Evolutionary conservation across 768 basidiomycete species (phyloP).

Genomic region (Phaffia australis): DNA sequence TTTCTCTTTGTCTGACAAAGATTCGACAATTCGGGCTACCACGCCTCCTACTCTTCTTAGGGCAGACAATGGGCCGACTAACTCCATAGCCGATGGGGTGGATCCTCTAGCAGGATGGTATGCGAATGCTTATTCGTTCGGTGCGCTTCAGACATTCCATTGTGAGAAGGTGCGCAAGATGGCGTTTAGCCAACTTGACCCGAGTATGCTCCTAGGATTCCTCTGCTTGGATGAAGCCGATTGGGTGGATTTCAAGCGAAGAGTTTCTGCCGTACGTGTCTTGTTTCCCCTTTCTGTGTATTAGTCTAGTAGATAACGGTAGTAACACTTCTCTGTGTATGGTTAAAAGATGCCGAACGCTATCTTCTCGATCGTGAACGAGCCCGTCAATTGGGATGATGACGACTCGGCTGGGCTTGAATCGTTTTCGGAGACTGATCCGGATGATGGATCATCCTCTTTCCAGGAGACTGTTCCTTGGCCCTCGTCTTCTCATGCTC

Average conservation of each 20-base stretch:
- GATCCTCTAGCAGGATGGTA: conserved; percentile 43
- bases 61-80: conserved; percentile 31
- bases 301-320: neutral
- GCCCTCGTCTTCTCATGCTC: no score
- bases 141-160: conserved; percentile 80
- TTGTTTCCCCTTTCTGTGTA: conserved; percentile 10
- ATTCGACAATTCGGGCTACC: conserved; percentile 25
- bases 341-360: conserved; percentile 43
- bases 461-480: neutral
- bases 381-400: conserved; percentile 64
- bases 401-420: conserved; percentile 67
- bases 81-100: conserved; percentile 29
- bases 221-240: conserved; percentile 70
- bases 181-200: conserved; percentile 78
- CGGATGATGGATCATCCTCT: neutral
- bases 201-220: conserved; percentile 95
- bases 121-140: conserved; percentile 56
- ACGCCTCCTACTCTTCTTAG: conserved; percentile 35
- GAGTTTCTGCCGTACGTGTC: conserved; percentile 58
- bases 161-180: conserved; percentile 95
- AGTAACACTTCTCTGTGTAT: neutral
- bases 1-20: neutral
- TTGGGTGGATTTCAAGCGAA: conserved; percentile 65
- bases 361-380: conserved; percentile 78
- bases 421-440: conserved; percentile 55